Evolutionary conservation across 352 stramenopile genomes (phyloP), one percentile per base, ranked within the genome.

Genomic region (Pythium grandisporangium): DNA sequence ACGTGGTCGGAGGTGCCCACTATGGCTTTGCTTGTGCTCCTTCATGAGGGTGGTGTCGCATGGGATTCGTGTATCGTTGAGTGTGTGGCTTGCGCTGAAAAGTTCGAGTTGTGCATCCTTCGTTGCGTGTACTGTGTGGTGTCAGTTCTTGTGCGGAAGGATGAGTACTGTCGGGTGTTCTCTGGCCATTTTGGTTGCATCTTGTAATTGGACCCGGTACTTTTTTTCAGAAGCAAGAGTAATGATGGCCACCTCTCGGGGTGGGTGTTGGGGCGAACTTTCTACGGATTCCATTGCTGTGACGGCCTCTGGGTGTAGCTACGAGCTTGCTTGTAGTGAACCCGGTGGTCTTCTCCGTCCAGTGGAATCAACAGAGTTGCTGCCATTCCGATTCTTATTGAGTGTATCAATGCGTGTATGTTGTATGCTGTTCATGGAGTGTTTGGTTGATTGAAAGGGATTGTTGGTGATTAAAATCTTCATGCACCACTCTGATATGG

Each of bases 161-260:
- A n/a, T n/a, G n/a, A n/a, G n/a, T n/a, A n/a, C n/a, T n/a, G n/a
- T n/a, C n/a, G n/a, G n/a, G n/a, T n/a, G n/a, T n/a, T n/a, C 46
- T 32, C 37, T 26, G 43, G 56, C 23, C 20, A 52, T 60, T 63
- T 37, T 61, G 53, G 48, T 61, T 25, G 42, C 58, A 61, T 63
- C 66, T 89, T 86, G 76, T 87, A 63, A 88, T 88, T 89, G 75
- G 60, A 66, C 44, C 61, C 72, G 73, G 78, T 92, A 92, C 78
- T 92, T 84, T 85, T n/a, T 67, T 53, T 70, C 70, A 75, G 77
- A 90, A 93, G 79, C 79, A 57, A 93, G 25, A 93, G 54, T 45
- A 42, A 84, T 24, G 45, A 32, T n/a, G n/a, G n/a, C n/a, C n/a
- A n/a, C n/a, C n/a, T n/a, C n/a, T n/a, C 27, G 44, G 40, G 45